Conservation (phyloP, 768 basidiomycete species). For the Jaapia argillacea region DNA sequence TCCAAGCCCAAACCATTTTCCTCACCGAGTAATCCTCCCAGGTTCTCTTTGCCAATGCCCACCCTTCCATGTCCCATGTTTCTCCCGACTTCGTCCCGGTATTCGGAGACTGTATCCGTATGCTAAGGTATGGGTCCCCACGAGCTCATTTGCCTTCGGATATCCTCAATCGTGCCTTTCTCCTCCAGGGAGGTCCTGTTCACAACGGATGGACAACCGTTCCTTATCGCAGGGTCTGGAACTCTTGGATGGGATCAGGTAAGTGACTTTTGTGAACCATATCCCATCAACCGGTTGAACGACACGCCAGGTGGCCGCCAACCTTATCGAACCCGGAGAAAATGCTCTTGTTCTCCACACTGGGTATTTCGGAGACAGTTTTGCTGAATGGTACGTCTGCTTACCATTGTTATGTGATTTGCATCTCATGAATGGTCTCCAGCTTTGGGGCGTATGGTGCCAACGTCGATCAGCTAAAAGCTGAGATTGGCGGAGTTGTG, state of each 20-base stretch:
- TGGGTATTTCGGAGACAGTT: conserved; percentile 92
- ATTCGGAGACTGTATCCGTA: conserved; percentile 81
- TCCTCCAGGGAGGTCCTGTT: conserved; percentile 58
- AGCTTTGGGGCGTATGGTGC: conserved; percentile 87
- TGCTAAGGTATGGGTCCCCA: conserved; percentile 49
- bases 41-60: conserved; percentile 92
- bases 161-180: conserved; percentile 3
- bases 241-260: conserved; percentile 97
- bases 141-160: not conserved
- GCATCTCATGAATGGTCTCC: not conserved
- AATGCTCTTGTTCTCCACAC: conserved; percentile 75
- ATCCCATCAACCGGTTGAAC: conserved; percentile 1
- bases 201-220: conserved; percentile 75
- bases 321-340: conserved; percentile 78
- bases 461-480: conserved; percentile 73
- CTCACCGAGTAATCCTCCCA: conserved; percentile 15
- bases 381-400: conserved; percentile 65
- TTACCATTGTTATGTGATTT: conserved; percentile 1
- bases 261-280: conserved; percentile 12
- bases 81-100: conserved; percentile 81
- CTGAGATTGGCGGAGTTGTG: conserved; percentile 74
- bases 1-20: too few relatives aligned
- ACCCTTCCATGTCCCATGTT: conserved; percentile 83
- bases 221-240: conserved; percentile 90
- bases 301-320: conserved; percentile 61